These are phyloP conservation scores for Cutaneotrichosporon cavernicola DNA, from an alignment of 1,284 basidiomycete species.

Conservation along the genomic window DNA sequence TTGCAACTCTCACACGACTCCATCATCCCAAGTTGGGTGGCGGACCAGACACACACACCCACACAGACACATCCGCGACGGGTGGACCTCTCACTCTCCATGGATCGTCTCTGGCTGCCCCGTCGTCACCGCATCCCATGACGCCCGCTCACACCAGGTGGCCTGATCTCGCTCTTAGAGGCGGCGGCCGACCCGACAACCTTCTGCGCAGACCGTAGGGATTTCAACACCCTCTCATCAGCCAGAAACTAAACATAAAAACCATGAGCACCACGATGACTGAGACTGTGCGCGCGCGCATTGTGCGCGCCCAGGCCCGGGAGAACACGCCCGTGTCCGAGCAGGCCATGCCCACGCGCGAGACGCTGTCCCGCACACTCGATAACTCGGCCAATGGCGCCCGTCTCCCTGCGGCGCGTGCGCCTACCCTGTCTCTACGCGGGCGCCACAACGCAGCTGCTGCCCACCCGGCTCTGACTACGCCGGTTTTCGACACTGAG, in stretches of 20 bases:
- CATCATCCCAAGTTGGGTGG: background rate
- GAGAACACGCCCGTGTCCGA: conserved; percentile 6
- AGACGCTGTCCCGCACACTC: conserved; percentile 40
- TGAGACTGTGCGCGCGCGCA: conserved; percentile 18
- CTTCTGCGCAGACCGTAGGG: conserved; percentile 10
- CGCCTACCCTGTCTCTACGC: conserved; percentile 12
- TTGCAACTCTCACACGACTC: background rate
- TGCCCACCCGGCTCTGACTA: conserved; percentile 30
- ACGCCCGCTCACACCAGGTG: conserved; percentile 5
- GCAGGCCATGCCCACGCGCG: conserved; percentile 16
- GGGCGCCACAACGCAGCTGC: conserved; percentile 5
- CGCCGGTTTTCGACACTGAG: conserved; percentile 33
- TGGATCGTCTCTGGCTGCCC: background rate
- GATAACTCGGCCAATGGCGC: conserved; percentile 34
- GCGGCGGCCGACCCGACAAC: conserved; percentile 24
- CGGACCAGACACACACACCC: background rate
- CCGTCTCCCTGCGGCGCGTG: conserved; percentile 32
- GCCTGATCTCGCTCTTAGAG: conserved; percentile 11
- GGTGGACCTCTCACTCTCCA: background rate
- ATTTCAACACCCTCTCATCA: conserved; percentile 21
- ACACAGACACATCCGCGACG: background rate
- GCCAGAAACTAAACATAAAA: conserved; percentile 6
- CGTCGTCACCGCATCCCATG: background rate
- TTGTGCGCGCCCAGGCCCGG: conserved; percentile 25
- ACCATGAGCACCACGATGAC: conserved; percentile 31